Evolutionary conservation across 2,329 filamentous ascomycete genomes (phyloP).

Genomic region (Colletotrichum sp.): DNA sequence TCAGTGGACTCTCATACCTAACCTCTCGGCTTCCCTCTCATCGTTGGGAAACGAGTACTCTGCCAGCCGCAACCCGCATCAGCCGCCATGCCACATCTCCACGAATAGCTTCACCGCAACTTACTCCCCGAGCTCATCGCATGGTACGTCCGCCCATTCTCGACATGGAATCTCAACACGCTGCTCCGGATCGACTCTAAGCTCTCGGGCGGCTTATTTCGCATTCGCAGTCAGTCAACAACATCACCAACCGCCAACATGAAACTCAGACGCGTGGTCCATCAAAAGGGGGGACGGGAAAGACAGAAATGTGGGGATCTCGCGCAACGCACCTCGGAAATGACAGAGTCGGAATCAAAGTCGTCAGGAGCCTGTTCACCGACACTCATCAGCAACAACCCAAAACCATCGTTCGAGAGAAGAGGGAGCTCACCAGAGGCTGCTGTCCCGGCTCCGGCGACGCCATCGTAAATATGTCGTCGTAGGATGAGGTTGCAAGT

Average conservation of each 20-base stretch:
- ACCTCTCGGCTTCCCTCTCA: constrained; percentile 32
- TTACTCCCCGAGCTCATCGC: constrained; percentile 29
- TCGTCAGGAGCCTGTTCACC: background rate
- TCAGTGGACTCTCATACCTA: constrained; percentile 14
- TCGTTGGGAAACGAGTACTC: constrained; percentile 32
- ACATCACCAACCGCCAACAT: background rate
- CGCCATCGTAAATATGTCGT: background rate
- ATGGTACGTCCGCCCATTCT: constrained; percentile 23
- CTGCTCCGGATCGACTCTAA: constrained; percentile 16
- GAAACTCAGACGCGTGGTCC: background rate
- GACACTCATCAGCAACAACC: background rate
- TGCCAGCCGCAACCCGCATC: background rate
- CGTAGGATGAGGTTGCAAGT: background rate
- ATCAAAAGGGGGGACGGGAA: background rate
- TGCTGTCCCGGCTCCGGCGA: background rate
- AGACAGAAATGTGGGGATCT: background rate
- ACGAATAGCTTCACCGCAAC: background rate
- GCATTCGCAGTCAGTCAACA: background rate
- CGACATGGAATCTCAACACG: constrained; percentile 10
- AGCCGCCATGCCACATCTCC: rapidly evolving
- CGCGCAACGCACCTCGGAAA: background rate
- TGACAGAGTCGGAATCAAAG: constrained; percentile 14
- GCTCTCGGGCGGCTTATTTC: background rate
- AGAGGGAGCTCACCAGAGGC: background rate
- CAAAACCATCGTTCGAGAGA: background rate